Evolutionary conservation across 225 moss, liverwort and hornwort species (phyloP), one percentile per base, ranked within the genome.

Genomic region (Climacium dendroides): DNA sequence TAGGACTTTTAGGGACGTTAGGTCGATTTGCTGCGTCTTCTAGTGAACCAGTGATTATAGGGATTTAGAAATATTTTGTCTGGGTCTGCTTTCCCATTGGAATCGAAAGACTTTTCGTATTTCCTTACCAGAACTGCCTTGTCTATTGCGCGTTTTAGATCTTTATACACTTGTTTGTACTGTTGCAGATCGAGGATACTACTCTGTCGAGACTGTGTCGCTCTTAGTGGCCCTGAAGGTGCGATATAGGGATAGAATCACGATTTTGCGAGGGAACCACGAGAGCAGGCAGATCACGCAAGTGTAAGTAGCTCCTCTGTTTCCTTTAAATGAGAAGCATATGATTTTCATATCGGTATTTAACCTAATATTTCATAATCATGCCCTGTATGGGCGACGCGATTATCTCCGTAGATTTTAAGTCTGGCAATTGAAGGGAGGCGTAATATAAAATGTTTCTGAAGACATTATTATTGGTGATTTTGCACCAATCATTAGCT

Each of bases 281-380:
- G 98, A 98, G 91, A 98, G 98, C 96, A 96, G 98, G 92, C 98
- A 98, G 94, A 98, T 98, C 79, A 98, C 98, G 47, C 98, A 98
- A 98, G 98, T 98, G 98, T 98, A 94, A 96, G 98, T 84, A 85
- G 54, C 87, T 90, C 47, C 81, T 81, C 70, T 83, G 70, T 74
- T 39, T 28, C 47, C 43, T 87, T 50, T 13, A 34, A 48, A 30
- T 78, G 78, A 80, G 71, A 66, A 84, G 76, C 39, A 48, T 55
- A 37, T 83, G 34, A 55, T 47, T 54, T 82, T 50, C 29, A 3
- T 41, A n/a, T 25, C 53, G 23, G 45, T 11, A 28, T 26, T 29
- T 30, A 30, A 67, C 25, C 39, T 80, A 74, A 26, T 62, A 50
- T 28, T 62, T 69, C 32, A 67, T 62, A 50, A 57, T 45, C 69